These are phyloP conservation scores for Trametes coccinea DNA, from an alignment of 768 basidiomycete species.

Conservation along the genomic window DNA sequence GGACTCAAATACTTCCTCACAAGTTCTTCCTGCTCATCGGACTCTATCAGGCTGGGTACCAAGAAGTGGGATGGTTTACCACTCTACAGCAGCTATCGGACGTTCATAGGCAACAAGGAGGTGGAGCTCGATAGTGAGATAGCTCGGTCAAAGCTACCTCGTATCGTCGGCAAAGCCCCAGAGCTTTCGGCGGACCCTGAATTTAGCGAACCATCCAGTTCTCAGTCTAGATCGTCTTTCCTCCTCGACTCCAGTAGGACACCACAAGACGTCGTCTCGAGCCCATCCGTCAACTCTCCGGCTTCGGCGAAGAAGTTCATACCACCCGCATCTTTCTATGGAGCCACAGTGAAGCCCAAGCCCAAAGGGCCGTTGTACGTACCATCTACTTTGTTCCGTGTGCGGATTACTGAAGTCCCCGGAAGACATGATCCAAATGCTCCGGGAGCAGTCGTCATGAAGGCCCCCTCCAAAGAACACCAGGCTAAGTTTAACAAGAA, in stretches of 20 bases:
- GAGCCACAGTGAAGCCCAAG: constrained; percentile 36
- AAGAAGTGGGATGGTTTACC: constrained; percentile 59
- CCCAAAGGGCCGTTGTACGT: constrained; percentile 48
- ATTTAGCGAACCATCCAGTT: constrained; percentile 19
- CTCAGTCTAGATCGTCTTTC: constrained; percentile 13
- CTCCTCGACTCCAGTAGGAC: constrained; percentile 2
- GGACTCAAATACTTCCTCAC: constrained; percentile 21
- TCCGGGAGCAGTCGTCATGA: constrained; percentile 85
- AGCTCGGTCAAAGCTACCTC: constrained; percentile 52
- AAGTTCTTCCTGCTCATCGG: constrained; percentile 41
- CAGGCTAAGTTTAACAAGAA: constrained; percentile 69
- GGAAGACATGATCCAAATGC: constrained; percentile 74
- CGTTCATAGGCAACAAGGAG: constrained; percentile 58
- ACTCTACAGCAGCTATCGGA: constrained; percentile 45
- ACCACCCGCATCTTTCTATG: constrained; percentile 65
- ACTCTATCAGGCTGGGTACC: constrained; percentile 52
- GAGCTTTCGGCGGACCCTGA: constrained; percentile 33
- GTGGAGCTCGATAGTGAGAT: constrained; percentile 60
- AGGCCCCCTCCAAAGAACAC: constrained; percentile 67
- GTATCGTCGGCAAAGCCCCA: constrained; percentile 34
- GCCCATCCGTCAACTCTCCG: constrained; percentile 23
- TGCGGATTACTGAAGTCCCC: background rate
- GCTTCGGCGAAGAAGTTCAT: constrained; percentile 41
- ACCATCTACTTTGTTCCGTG: background rate
- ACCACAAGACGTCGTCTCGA: constrained; percentile 17